Percentiles rank a stretch among this genome's conserved stretches.
Conservation (phyloP, 208 protist genomes). For the Wallacemonas sp. region DNA sequence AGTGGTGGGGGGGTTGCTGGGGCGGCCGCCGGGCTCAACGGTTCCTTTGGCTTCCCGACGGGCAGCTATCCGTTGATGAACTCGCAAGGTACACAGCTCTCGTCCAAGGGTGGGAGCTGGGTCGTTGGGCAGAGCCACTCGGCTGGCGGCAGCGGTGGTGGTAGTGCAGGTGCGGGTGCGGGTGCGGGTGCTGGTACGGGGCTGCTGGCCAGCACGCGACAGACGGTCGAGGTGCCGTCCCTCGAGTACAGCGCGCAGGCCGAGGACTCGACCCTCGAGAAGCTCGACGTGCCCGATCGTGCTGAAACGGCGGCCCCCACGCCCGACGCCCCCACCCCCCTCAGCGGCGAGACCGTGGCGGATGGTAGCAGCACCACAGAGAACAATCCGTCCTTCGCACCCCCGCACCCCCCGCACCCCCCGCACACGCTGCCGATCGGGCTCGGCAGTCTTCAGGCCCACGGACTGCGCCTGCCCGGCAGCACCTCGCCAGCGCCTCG, state of each 20-base stretch:
- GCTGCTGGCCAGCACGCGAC: not conserved
- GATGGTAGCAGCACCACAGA: no score
- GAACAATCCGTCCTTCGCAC: not conserved
- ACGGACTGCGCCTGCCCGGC: not conserved
- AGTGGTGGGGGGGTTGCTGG: conserved; percentile 6
- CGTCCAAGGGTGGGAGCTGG: not conserved
- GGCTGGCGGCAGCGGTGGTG: not conserved
- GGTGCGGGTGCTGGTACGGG: not conserved
- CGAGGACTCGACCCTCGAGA: not conserved
- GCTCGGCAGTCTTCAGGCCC: not conserved
- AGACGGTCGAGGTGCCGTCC: not conserved
- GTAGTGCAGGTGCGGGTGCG: not conserved
- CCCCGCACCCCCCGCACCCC: no score
- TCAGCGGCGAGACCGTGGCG: not conserved
- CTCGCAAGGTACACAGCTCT: not conserved
- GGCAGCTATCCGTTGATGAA: not conserved
- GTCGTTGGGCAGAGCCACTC: not conserved
- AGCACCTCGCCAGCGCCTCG: no score
- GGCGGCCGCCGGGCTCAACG: conserved; percentile 5
- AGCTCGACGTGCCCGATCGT: not conserved
- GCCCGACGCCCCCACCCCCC: not conserved
- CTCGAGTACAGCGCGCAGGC: not conserved
- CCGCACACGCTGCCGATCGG: not conserved
- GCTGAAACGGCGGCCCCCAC: conserved; percentile 12
- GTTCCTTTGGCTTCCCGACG: not conserved